Base-by-base conservation (phyloP, 352 stramenopile species). In the Globisporangium emineosum region DNA sequence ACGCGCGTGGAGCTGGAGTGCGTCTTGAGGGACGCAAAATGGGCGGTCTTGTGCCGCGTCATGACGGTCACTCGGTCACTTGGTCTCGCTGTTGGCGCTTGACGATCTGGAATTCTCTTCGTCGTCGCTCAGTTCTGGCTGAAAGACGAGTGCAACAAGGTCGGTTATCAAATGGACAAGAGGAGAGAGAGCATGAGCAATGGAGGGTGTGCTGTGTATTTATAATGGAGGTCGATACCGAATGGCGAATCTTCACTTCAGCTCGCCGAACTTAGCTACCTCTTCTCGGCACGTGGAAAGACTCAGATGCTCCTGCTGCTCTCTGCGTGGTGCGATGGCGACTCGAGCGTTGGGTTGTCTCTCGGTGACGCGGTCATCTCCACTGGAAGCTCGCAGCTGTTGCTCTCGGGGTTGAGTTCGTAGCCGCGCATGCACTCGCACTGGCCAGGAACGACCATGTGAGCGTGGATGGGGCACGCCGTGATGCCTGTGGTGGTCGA, bases 391-490 rank as follows among this genome's bases (percentile, higher is more conserved):
- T 86, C 72, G n/a, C 78, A 88, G 37, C 27, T 60, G 19, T 51
- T 69, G 5, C 60, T 73, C 25, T 59, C 21, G 25, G 51, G 32
- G 32, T 77, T 80, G 3, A 71, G 45, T 25, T 76, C 68, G 52
- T 77, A 90, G 2, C 72, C 77, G 12, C 43, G 59, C 9, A 76
- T 60, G 49, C 79, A 86, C 60, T 83, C 79, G 55, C 79, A 88
- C 13, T 77, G 57, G 1, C 76, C 78, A 5, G 79, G 49, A 15
- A 30, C 63, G 19, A 65, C 66, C 9, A 67, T 51, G 5, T 71
- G 62, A 1, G 81, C 65, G 53, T 86, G 68, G 51, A 64, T 19
- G 3, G 81, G 78, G 42, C 81, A 90, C 23, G 52, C 60, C 0
- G 23, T 35, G 25, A 58, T 56, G 10, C 33, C 63, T 13, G 59